Evolutionary conservation across 805 yeast genomes (phyloP).

Genomic region (Candida anglica): DNA sequence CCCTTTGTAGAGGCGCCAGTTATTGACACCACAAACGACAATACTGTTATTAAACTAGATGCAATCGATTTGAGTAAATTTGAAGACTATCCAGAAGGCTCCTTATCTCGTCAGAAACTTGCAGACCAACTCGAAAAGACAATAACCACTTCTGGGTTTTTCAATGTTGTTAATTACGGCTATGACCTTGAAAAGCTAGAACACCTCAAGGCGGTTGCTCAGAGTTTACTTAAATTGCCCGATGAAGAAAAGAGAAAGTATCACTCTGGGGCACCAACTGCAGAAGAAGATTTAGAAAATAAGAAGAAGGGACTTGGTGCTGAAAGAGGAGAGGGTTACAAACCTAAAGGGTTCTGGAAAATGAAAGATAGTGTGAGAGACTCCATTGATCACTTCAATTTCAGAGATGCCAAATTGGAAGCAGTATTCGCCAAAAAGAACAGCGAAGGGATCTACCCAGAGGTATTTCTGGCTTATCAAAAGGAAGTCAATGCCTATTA

Average conservation of each 20-base stretch:
- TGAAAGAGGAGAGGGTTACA: slow-evolving; percentile 45
- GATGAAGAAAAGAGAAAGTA: slow-evolving; percentile 18
- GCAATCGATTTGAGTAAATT: slow-evolving; percentile 33
- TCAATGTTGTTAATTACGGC: slow-evolving; percentile 31
- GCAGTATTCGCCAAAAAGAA: not conserved
- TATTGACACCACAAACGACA: slow-evolving; percentile 5
- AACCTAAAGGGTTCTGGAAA: slow-evolving; percentile 47
- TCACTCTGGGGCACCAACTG: slow-evolving; percentile 26
- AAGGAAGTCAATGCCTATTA: slow-evolving; percentile 38
- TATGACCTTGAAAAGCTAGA: slow-evolving; percentile 14
- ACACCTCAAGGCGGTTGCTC: slow-evolving; percentile 18
- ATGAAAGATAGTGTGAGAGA: slow-evolving; percentile 41
- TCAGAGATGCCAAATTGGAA: slow-evolving; percentile 25
- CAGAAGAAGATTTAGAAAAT: slow-evolving; percentile 22
- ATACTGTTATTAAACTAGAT: slow-evolving; percentile 19
- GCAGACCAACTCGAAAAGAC: slow-evolving; percentile 37
- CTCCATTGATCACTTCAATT: slow-evolving; percentile 41
- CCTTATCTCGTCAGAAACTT: slow-evolving; percentile 21
- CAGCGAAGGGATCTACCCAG: slow-evolving; percentile 23
- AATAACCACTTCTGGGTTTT: slow-evolving; percentile 41
- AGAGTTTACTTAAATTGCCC: slow-evolving; percentile 21
- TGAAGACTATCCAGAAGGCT: slow-evolving; percentile 32
- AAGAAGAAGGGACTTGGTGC: slow-evolving; percentile 33
- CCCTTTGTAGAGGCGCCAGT: slow-evolving; percentile 19
- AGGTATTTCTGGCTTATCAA: slow-evolving; percentile 29